A percentile compares a stretch with the other conserved stretches of the same genome.
phyloP scores from a whole-genome alignment of 2,329 filamentous ascomycete genomes.

The Ophiostoma tasmaniense region DNA sequence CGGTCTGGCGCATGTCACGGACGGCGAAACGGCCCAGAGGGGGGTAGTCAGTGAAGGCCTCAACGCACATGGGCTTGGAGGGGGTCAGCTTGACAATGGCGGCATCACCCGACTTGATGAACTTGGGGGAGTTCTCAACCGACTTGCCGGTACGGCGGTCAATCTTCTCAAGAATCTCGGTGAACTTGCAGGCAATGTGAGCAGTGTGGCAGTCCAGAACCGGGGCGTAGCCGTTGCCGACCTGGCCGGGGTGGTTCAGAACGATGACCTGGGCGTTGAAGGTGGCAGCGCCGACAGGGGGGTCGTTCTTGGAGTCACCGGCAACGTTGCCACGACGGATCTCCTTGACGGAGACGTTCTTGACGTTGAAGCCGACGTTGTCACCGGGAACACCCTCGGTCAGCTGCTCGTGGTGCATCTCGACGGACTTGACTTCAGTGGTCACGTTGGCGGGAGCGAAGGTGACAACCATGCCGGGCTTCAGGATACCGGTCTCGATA shows the following conservation, averaged over 20 bases:
- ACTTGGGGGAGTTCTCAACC: conserved; percentile 86
- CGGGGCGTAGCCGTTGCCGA: conserved; percentile 97
- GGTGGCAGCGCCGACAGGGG: conserved; percentile 75
- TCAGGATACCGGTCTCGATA: conserved; percentile 99
- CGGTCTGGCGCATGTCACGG: conserved; percentile 93
- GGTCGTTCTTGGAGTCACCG: conserved; percentile 99
- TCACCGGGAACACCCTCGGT: conserved; percentile 90
- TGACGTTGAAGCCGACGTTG: conserved; percentile 99
- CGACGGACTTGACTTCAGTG: conserved; percentile 99
- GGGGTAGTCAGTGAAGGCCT: conserved; percentile 99
- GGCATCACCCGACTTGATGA: conserved; percentile 99
- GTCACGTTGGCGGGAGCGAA: conserved; percentile 98
- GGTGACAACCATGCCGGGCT: conserved; percentile 88
- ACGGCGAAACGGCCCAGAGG: conserved; percentile 99
- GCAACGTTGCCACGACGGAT: conserved; percentile 99
- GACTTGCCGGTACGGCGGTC: conserved; percentile 99
- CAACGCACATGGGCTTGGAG: conserved; percentile 99
- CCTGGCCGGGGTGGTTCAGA: conserved; percentile 99
- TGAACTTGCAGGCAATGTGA: conserved; percentile 99
- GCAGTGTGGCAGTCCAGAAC: conserved; percentile 99
- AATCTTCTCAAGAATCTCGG: conserved; percentile 99
- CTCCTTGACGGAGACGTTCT: conserved; percentile 99
- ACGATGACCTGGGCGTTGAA: conserved; percentile 99
- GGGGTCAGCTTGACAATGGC: conserved; percentile 99
- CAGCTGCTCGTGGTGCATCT: conserved; percentile 99